Conservation (phyloP, 345 rosid genomes). For the Arabidopsis arenosa region DNA sequence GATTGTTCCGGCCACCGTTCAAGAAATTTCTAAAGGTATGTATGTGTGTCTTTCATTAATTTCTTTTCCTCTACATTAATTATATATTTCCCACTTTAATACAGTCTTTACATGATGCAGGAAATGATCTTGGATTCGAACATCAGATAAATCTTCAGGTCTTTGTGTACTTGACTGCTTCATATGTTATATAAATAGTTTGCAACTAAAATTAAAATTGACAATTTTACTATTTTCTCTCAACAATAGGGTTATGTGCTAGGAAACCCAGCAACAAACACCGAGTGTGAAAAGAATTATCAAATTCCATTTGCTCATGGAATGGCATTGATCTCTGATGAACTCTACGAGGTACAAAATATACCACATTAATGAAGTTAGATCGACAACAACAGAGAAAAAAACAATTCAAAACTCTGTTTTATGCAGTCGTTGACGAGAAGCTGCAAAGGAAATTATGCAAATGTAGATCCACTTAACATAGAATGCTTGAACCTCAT, state of each 20-base stretch:
- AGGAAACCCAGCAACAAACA: neutral
- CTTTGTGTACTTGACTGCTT: too few relatives aligned
- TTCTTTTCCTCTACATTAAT: too few relatives aligned
- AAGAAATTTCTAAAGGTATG: constrained; percentile 43
- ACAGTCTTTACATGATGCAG: too few relatives aligned
- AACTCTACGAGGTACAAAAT: neutral
- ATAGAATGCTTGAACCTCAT: neutral
- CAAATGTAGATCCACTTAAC: neutral
- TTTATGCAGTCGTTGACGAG: constrained; percentile 50
- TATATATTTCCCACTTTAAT: too few relatives aligned
- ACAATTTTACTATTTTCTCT: too few relatives aligned
- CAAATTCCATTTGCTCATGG: neutral
- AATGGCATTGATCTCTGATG: neutral
- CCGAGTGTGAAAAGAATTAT: neutral
- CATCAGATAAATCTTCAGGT: constrained; percentile 42
- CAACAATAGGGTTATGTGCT: neutral
- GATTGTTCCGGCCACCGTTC: neutral
- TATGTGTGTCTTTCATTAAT: too few relatives aligned
- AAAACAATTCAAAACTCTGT: neutral
- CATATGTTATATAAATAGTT: too few relatives aligned
- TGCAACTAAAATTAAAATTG: too few relatives aligned
- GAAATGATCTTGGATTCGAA: neutral
- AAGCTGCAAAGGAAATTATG: constrained; percentile 25
- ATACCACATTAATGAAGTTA: too few relatives aligned
- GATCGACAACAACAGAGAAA: too few relatives aligned